These are phyloP conservation scores for Fusarium bulbicola DNA, from an alignment of 2,329 filamentous ascomycete species.

Conservation along the genomic window DNA sequence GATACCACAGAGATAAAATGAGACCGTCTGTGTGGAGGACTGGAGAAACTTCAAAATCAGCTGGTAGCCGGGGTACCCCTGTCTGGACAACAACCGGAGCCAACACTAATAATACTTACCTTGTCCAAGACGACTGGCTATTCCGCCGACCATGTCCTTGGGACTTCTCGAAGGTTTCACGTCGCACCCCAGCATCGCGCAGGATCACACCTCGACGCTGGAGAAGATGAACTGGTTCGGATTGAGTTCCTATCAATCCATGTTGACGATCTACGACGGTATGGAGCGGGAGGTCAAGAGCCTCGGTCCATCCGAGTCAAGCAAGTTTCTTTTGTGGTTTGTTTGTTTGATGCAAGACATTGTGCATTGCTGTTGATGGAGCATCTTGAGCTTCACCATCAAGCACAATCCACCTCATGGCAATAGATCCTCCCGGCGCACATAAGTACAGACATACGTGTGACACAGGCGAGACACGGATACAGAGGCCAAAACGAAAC, in stretches of 20 bases:
- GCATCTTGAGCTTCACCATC: not conserved
- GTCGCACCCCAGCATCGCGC: conserved; percentile 38
- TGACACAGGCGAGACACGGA: not conserved
- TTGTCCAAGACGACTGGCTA: conserved; percentile 33
- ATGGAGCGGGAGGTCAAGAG: conserved; percentile 21
- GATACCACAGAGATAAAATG: conserved; percentile 29
- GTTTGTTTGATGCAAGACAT: not conserved
- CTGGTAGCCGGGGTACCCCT: conserved; percentile 31
- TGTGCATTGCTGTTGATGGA: not conserved
- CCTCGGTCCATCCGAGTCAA: conserved; percentile 27
- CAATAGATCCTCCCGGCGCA: not conserved
- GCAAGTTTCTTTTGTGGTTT: not conserved
- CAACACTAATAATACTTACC: conserved; percentile 33
- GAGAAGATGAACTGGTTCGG: conserved; percentile 38
- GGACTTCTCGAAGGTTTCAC: conserved; percentile 46
- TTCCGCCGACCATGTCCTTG: conserved; percentile 46
- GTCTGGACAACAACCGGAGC: conserved; percentile 8
- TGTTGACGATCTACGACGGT: conserved; percentile 36
- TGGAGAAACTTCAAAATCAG: conserved; percentile 39
- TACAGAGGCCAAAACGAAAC: not conserved
- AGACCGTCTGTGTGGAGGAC: conserved; percentile 26
- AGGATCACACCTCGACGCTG: conserved; percentile 40
- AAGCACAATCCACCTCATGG: not conserved
- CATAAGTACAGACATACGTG: not conserved
- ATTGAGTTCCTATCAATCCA: conserved; percentile 34